Base-by-base conservation (phyloP, 192 early-diverging fungal genomes). In the Backusella macrospora region DNA sequence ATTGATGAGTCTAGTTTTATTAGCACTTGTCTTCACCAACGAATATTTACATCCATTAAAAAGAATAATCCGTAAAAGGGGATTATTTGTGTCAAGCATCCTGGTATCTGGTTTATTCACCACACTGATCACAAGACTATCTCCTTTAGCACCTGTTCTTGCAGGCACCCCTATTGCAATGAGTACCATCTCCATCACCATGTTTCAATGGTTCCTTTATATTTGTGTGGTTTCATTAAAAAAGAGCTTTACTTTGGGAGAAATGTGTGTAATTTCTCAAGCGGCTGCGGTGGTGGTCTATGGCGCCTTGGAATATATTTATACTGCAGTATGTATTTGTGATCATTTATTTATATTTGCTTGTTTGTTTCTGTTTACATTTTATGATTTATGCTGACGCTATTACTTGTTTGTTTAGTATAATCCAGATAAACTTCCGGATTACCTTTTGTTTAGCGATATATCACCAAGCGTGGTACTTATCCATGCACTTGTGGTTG, bases 201-300 rank as follows among this genome's bases (percentile, higher is more conserved):
- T 71, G 47, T 73, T 78, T 38, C 80, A 82, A 43, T 65, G 77
- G 42, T 71, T 66, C 7, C 48, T 82, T 13, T 78, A 78, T 76
- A 43, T 82, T 18, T 75, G 80, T 21, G 73, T 75, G 2, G 73
- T 75, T 0, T 64, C 70, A 5, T 62, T 78, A 0, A 69, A 84
- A 23, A 77, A 78, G 8, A 87, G 86, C 40, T 91, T 93, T 77
- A 91, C 91, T 0, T 82, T 90, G 65, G 90, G 91, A 12, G 92
- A 93, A 73, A 76, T 90, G 76, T 82, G 85, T 29, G 74, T 92
- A 14, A 65, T 93, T 14, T 78, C 87, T 4, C 87, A 91, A 74
- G 81, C 83, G 0, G 62, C 90, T 12, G 83, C 88, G 2, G 70
- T 91, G 5, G 73, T 92, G 21, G 76, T 82, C 0, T 40, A 85